These are phyloP conservation scores for Aspergillus cristatus DNA, from an alignment of 495 filamentous ascomycete genomes.

Conservation along the genomic window DNA sequence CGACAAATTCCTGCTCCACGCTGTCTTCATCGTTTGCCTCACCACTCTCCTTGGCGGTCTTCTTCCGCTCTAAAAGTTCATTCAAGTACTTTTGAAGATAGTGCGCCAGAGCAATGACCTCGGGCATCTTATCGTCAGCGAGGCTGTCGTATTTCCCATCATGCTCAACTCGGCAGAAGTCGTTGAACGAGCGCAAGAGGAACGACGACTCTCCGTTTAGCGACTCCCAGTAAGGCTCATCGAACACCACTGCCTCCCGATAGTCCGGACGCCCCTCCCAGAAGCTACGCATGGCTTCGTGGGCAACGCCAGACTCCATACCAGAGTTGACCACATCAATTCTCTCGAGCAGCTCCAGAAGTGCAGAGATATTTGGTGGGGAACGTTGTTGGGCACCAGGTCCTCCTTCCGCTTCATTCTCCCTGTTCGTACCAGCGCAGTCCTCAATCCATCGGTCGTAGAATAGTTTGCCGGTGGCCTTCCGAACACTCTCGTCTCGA, in stretches of 20 bases:
- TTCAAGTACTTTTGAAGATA: conserved; percentile 72
- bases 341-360: conserved; percentile 86
- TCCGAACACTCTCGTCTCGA: conserved; percentile 87
- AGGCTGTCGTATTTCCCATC: conserved; percentile 61
- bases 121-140: conserved; percentile 87
- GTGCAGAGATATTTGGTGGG: conserved; percentile 59
- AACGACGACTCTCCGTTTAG: conserved; percentile 82
- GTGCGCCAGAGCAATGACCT: conserved; percentile 81
- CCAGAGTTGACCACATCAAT: conserved; percentile 90
- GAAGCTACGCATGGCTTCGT: conserved; percentile 89
- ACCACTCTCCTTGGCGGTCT: conserved; percentile 41
- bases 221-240: conserved; percentile 80
- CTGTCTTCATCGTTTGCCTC: conserved; percentile 71
- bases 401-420: conserved; percentile 30
- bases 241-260: conserved; percentile 67
- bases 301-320: conserved; percentile 76
- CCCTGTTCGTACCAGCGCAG: conserved; percentile 57
- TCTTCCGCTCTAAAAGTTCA: conserved; percentile 59
- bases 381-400: conserved; percentile 35
- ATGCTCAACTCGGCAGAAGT: conserved; percentile 69
- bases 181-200: conserved; percentile 82
- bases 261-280: conserved; percentile 94
- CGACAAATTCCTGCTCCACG: conserved; percentile 83
- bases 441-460: conserved; percentile 94
- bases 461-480: conserved; percentile 84